phyloP scores from a whole-genome alignment of 495 filamentous ascomycete species.

The Talaromyces borbonicus region DNA sequence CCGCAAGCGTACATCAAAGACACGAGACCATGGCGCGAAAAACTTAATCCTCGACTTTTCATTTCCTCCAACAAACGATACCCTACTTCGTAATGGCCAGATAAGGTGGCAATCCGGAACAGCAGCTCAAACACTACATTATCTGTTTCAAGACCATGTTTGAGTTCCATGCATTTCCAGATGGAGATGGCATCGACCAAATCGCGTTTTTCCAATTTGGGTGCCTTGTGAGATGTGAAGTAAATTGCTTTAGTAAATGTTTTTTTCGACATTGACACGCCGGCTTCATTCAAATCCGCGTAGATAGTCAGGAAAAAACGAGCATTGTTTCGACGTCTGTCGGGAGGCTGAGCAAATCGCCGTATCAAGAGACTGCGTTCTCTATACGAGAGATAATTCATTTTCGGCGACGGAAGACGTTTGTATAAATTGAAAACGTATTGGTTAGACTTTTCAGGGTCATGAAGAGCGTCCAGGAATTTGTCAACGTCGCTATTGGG shows the following conservation, averaged over 20 bases:
- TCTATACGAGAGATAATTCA: slow-evolving; percentile 48
- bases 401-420: slow-evolving; percentile 51
- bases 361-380: slow-evolving; percentile 56
- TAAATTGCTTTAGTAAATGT: slow-evolving; percentile 82
- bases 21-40: slow-evolving; percentile 67
- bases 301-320: slow-evolving; percentile 74
- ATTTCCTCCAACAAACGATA: slow-evolving; percentile 81
- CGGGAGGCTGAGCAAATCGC: slow-evolving; percentile 45
- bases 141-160: slow-evolving; percentile 52
- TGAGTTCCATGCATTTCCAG: slow-evolving; percentile 83
- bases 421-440: slow-evolving; percentile 52
- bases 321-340: slow-evolving; percentile 34
- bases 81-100: slow-evolving; percentile 69
- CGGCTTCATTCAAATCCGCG: slow-evolving; percentile 64
- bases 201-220: slow-evolving; percentile 50
- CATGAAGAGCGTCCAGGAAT: slow-evolving; percentile 32
- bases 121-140: slow-evolving; percentile 82
- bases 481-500: slow-evolving; percentile 15
- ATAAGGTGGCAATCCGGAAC: slow-evolving; percentile 79
- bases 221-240: slow-evolving; percentile 62
- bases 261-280: slow-evolving; percentile 48
- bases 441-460: slow-evolving; percentile 37
- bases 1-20: slow-evolving; percentile 77
- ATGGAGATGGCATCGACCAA: slow-evolving; percentile 62
- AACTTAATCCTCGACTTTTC: slow-evolving; percentile 48